Conservation (phyloP, 495 filamentous ascomycete genomes). For the Chlorociboria aeruginascens region DNA sequence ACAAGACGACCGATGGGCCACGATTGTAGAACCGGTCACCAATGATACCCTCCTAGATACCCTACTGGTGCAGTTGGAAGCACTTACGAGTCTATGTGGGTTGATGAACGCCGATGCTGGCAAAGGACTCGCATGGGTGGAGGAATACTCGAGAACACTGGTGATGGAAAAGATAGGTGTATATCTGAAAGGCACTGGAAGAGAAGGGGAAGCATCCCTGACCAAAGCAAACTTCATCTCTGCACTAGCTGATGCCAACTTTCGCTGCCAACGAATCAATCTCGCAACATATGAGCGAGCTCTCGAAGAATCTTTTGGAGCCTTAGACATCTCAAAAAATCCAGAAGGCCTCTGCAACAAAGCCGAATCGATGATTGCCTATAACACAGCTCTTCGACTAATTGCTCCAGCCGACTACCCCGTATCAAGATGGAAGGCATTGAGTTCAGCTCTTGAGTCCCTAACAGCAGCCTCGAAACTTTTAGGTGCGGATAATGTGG, state of each 20-base stretch:
- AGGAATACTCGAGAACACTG: conserved; percentile 37
- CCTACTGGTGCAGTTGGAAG: conserved; percentile 45
- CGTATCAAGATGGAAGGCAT: conserved; percentile 34
- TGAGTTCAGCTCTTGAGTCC: conserved; percentile 33
- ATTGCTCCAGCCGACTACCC: conserved; percentile 3
- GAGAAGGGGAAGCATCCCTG: conserved; percentile 39
- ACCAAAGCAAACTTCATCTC: conserved; percentile 40
- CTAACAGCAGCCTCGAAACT: conserved; percentile 43
- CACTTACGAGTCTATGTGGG: conserved; percentile 42
- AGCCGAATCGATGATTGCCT: conserved; percentile 44
- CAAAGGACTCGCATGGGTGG: conserved; percentile 33
- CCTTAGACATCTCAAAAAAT: conserved; percentile 29
- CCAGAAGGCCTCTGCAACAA: conserved; percentile 42
- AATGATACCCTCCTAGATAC: conserved; percentile 53
- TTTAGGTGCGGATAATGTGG: conserved; percentile 35
- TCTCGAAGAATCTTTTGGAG: conserved; percentile 31
- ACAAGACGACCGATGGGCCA: conserved; percentile 46
- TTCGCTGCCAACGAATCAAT: conserved; percentile 34
- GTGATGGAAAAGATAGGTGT: conserved; percentile 31
- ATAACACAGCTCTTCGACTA: conserved; percentile 21
- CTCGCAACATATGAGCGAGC: conserved; percentile 37
- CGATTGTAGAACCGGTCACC: conserved; percentile 48
- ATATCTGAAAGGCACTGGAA: conserved; percentile 32
- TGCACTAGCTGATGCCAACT: conserved; percentile 43
- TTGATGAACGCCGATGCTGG: conserved; percentile 25